Evolutionary conservation across 2,329 filamentous ascomycete genomes (phyloP), one percentile per base, ranked within the genome.

Genomic region (Sporothrix pseudoabietina): DNA sequence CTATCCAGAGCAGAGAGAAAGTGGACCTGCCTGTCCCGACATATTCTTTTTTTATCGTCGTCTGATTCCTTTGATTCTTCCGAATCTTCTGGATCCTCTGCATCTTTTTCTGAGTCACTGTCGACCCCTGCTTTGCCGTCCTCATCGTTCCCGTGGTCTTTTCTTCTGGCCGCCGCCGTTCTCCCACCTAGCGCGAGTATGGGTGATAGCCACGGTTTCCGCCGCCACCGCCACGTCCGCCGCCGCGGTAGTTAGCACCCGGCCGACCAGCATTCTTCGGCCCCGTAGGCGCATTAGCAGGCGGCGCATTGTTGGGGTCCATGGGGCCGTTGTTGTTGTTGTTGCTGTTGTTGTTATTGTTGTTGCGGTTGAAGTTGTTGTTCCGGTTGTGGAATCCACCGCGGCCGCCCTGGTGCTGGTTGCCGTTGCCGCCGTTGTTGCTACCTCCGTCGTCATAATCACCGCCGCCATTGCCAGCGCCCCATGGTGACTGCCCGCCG

Each of bases 251-350:
- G 83, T 97, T 97, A 1, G 93, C 94, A 19, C 94, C 94, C 0
- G 94, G 94, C 79, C 91, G 92, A 35, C 94, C 94, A 0, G 94
- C 94, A 79, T 98, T 99, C 87, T 97, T 97, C 4, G 96, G 96
- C 0, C 96, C 96, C 0, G 96, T 99, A 0, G 96, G 96, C 6
- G 96, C 93, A 79, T 94, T 94, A 5, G 92, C 91, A 26, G 93
- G 93, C 16, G 90, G 89, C 8, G 84, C 89, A 76, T 88, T 88
- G 72, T 82, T 84, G 1, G 87, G 87, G 75, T 88, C 86, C 32
- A 82, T 79, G 0, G 86, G 82, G 80, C 55, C 82, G 80, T 69
- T 26, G 26, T 26, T 26, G 26, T n/a, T n/a, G n/a, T 71, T 77
- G 77, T 49, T 74, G 22, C 19, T 32, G 41, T 61, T 69, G n/a